Percentiles rank a stretch among this genome's conserved stretches.
Evolutionary conservation across 306 rosid species (phyloP).

Genomic region (peach (Prunus persica)): Prunus_persica_NCBIv2 NC_034012.1:3428501-3429000

Average conservation of each 20-base stretch:
- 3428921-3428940: constrained; percentile 77
- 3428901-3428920: constrained; percentile 51
- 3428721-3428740: constrained; percentile 75
- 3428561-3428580: constrained; percentile 1
- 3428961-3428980: constrained; percentile 77
- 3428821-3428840: constrained; percentile 78
- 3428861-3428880: constrained; percentile 73
- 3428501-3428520: not conserved
- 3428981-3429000: not conserved
- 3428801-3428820: constrained; percentile 92
- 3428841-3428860: constrained; percentile 92
- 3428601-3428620: not conserved
- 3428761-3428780: constrained; percentile 58
- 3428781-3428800: constrained; percentile 88
- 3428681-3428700: constrained; percentile 2
- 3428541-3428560: not conserved
- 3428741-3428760: constrained; percentile 66
- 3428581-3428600: not conserved
- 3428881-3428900: constrained; percentile 55
- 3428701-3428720: constrained; percentile 23
- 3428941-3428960: constrained; percentile 96
- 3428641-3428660: constrained; percentile 1
- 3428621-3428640: not conserved
- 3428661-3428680: constrained; percentile 12
- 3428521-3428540: not conserved